Evolutionary conservation across 768 basidiomycete genomes (phyloP), one percentile per base, ranked within the genome.

Genomic region (Tremella yokohamensis): DNA sequence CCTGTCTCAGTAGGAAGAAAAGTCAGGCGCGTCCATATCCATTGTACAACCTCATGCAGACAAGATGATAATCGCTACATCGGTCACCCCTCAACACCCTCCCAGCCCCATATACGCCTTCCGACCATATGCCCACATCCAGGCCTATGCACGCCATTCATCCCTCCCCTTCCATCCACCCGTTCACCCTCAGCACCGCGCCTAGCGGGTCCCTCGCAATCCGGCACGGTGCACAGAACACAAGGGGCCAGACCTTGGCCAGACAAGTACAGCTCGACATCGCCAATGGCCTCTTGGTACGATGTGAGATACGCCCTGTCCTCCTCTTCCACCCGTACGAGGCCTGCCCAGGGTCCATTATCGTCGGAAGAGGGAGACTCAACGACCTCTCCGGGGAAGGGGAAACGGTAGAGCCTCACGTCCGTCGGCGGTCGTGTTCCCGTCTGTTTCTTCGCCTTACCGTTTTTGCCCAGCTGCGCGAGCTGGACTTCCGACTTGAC

Each of bases 61-160:
- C 29, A 34, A 34, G 29, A 11, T 34, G 29, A 4, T 34, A 34
- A 34, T 34, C 29, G 29, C 29, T 34, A 34, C 29, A 34, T 6
- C 29, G 29, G 29, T 34, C 42, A 45, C 42, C n/a, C 45, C 24
- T 26, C 20, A 24, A 49, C 48, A 18, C 60, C 52, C 26, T 62
- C 56, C 62, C 69, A 73, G 13, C 70, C 73, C 75, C 75, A 76
- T 3, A 64, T 63, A 12, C 29, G 22, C 39, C 72, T 60, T 7
- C 73, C 73, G 6, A 76, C 22, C 37, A 53, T 2, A 67, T 77
- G 76, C 15, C 76, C 75, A 62, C 76, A 77, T 0, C 70, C 74
- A 13, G 50, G 24, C 38, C 42, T 52, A 65, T 77, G 76, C 25
- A 60, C 56, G 2, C 73, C 69, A 18, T 48, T 56, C 73, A 70